Evolutionary conservation across 768 basidiomycete species (phyloP).

Genomic region (Chalciporus sphaerocephalus): DNA sequence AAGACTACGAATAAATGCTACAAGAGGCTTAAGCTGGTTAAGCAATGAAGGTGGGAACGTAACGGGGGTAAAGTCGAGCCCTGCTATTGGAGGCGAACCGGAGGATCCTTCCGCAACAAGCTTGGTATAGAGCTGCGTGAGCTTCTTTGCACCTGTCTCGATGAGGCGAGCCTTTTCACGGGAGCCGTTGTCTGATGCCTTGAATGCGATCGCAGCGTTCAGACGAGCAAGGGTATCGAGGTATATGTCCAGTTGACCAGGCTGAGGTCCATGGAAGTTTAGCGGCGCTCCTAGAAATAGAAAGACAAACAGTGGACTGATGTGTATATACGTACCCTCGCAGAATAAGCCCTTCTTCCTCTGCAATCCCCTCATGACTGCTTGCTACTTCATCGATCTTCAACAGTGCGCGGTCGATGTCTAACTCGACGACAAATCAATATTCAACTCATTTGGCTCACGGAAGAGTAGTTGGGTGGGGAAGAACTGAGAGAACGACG

Average conservation of each 20-base stretch:
- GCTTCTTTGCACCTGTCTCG: conserved; percentile 79
- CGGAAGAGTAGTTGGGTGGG: background rate
- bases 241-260: conserved; percentile 59
- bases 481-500: conserved; percentile 26
- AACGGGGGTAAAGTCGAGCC: conserved; percentile 48
- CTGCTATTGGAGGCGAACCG: conserved; percentile 61
- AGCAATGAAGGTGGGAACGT: conserved; percentile 55
- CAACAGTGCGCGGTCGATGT: conserved; percentile 72
- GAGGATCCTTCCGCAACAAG: conserved; percentile 83
- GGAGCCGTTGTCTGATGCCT: conserved; percentile 51
- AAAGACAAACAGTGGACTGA: background rate
- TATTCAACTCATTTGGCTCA: too few species aligned
- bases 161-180: conserved; percentile 67
- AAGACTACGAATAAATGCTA: conserved; percentile 63
- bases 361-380: conserved; percentile 69
- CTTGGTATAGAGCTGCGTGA: conserved; percentile 80
- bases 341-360: conserved; percentile 74
- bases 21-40: conserved; percentile 55
- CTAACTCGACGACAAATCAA: conserved; percentile 40
- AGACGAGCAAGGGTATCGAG: conserved; percentile 71
- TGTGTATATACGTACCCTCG: conserved; percentile 49
- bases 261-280: conserved; percentile 53
- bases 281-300: background rate
- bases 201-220: conserved; percentile 77
- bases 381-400: conserved; percentile 79